Percentiles rank a stretch among this genome's conserved stretches.
phyloP scores from a whole-genome alignment of 192 early-diverging fungal genomes.

The Podochytrium sp. region DNA sequence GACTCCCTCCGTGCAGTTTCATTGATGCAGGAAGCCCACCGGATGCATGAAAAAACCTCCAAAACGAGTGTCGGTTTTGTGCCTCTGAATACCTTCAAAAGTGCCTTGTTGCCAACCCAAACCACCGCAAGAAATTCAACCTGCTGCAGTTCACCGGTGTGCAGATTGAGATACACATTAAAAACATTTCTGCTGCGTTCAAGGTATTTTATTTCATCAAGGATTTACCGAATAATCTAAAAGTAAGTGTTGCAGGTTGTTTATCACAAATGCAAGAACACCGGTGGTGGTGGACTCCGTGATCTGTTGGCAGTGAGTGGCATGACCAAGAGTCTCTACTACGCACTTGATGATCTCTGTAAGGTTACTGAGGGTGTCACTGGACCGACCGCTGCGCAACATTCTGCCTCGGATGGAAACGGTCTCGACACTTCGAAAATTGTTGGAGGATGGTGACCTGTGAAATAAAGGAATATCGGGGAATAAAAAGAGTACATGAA shows the following conservation, averaged over 20 bases:
- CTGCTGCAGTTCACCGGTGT: background rate
- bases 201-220: background rate
- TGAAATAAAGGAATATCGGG: no score
- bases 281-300: background rate
- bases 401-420: no score
- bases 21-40: background rate
- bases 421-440: no score
- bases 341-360: background rate
- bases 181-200: background rate
- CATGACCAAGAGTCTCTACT: background rate
- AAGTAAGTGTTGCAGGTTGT: no score
- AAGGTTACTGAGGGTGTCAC: background rate
- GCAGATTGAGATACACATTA: background rate
- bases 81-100: background rate
- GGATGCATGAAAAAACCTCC: background rate
- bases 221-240: no score
- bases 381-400: no score
- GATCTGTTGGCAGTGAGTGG: background rate
- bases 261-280: background rate
- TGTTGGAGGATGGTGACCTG: no score
- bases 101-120: background rate
- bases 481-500: no score
- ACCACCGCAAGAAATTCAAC: background rate
- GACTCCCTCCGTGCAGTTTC: background rate
- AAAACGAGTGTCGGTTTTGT: background rate